Conservation (phyloP, 805 yeast genomes). For the Candida railenensis region DNA sequence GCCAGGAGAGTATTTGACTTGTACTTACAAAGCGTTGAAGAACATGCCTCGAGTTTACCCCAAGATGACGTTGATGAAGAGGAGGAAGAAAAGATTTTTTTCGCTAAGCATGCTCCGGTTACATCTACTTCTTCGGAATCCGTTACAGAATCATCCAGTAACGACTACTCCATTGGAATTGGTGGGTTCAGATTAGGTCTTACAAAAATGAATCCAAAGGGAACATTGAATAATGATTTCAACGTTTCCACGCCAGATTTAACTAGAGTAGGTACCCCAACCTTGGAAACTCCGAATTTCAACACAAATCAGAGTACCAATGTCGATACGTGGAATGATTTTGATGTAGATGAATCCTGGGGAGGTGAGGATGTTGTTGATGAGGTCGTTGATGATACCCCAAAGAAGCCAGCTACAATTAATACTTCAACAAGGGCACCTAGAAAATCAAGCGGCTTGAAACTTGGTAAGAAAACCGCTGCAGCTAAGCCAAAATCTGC, state of each 20-base stretch:
- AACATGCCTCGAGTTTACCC: constrained; percentile 34
- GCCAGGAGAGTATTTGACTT: constrained; percentile 68
- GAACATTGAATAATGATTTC: constrained; percentile 35
- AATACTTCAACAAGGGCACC: not conserved
- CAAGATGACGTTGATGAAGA: constrained; percentile 36
- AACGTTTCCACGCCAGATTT: constrained; percentile 34
- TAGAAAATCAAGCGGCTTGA: constrained; percentile 18
- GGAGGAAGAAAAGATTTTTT: constrained; percentile 38
- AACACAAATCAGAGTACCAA: constrained; percentile 1
- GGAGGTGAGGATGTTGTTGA: constrained; percentile 7
- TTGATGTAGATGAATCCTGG: constrained; percentile 11
- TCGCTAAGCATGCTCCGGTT: constrained; percentile 20
- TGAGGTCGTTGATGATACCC: constrained; percentile 2
- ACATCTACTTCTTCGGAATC: constrained; percentile 1
- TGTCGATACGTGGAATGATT: constrained; percentile 13
- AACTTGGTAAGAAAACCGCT: constrained; percentile 17
- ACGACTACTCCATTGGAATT: not conserved
- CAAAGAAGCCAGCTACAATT: constrained; percentile 3
- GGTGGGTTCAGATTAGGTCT: not conserved
- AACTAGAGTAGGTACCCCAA: constrained; percentile 27
- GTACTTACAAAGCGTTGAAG: constrained; percentile 45
- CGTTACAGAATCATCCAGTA: not conserved
- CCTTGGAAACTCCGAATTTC: constrained; percentile 9
- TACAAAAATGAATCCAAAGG: constrained; percentile 17
- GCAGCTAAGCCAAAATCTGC: constrained; percentile 15